Evolutionary conservation across 768 basidiomycete genomes (phyloP).

Genomic region (Mrakia frigida): DNA sequence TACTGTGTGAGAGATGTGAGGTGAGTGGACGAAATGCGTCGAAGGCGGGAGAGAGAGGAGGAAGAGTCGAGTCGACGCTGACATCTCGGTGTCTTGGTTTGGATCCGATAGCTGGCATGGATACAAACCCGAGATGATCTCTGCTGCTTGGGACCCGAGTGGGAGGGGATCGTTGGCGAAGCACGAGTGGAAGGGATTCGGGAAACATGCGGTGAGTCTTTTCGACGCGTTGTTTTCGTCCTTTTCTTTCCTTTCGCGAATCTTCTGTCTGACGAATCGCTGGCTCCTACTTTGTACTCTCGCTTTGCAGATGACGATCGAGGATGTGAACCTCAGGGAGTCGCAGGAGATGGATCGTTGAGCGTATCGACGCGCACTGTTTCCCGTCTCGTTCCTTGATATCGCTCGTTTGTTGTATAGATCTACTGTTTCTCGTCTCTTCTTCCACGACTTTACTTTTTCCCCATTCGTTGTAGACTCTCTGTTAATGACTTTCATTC

Average conservation of each 20-base stretch:
- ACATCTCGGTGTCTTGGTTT: background rate
- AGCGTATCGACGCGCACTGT: too few relatives aligned
- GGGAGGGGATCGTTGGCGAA: constrained; percentile 72
- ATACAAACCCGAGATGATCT: constrained; percentile 84
- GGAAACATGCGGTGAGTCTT: constrained; percentile 24
- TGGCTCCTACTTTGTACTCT: too few relatives aligned
- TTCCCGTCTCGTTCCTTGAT: too few relatives aligned
- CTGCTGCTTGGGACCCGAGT: constrained; percentile 73
- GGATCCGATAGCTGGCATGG: constrained; percentile 63
- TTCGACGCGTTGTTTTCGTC: background rate
- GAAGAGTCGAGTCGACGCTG: background rate
- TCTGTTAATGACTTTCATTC: too few relatives aligned
- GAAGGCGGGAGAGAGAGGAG: background rate
- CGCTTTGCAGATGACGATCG: too few relatives aligned
- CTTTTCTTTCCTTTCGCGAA: background rate
- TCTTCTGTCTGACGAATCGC: background rate
- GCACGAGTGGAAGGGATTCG: constrained; percentile 87
- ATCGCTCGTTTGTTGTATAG: too few relatives aligned
- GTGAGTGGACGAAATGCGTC: background rate
- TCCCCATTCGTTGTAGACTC: too few relatives aligned
- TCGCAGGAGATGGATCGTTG: too few relatives aligned
- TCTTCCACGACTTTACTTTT: too few relatives aligned
- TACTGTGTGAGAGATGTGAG: constrained; percentile 27
- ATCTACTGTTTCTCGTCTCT: too few relatives aligned
- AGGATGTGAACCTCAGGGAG: too few relatives aligned